Evolutionary conservation across 1,284 basidiomycete species (phyloP).

Genomic region (Fomitopsis palustris): DNA sequence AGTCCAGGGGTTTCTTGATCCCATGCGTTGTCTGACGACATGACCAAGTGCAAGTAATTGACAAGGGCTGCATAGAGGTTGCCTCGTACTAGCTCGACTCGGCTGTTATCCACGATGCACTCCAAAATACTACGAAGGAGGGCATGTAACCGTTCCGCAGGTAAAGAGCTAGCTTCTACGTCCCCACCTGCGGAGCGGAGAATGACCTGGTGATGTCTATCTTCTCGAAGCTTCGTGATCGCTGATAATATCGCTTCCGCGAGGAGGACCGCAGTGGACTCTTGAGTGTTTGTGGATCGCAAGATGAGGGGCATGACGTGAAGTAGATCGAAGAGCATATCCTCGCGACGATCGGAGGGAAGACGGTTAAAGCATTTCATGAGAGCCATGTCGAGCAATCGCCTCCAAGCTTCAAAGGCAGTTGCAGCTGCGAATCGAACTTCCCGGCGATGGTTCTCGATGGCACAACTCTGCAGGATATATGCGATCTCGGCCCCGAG

Average conservation of each 20-base stretch:
- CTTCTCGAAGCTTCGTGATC: conserved; percentile 82
- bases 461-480: conserved; percentile 76
- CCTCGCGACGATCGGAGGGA: conserved; percentile 77
- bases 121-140: conserved; percentile 79
- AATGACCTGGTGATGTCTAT: conserved; percentile 63
- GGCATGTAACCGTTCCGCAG: conserved; percentile 75
- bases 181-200: conserved; percentile 60
- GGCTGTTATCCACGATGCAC: conserved; percentile 74
- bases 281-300: conserved; percentile 56
- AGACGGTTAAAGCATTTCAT: conserved; percentile 82
- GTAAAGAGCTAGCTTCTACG: conserved; percentile 58
- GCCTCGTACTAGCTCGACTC: conserved; percentile 88
- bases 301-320: conserved; percentile 69
- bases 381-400: conserved; percentile 78
- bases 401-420: conserved; percentile 81
- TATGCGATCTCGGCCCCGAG: conserved; percentile 71
- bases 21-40: conserved; percentile 32
- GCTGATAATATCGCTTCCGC: conserved; percentile 80
- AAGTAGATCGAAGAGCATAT: conserved; percentile 84
- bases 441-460: conserved; percentile 83
- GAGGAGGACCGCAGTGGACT: conserved; percentile 75
- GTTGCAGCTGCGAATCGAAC: conserved; percentile 68
- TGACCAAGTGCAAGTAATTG: conserved; percentile 81
- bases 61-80: conserved; percentile 92
- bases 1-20: conserved; percentile 12